Conservation (phyloP, 306 rosid genomes). For the Sechiopsis laciniata region DNA sequence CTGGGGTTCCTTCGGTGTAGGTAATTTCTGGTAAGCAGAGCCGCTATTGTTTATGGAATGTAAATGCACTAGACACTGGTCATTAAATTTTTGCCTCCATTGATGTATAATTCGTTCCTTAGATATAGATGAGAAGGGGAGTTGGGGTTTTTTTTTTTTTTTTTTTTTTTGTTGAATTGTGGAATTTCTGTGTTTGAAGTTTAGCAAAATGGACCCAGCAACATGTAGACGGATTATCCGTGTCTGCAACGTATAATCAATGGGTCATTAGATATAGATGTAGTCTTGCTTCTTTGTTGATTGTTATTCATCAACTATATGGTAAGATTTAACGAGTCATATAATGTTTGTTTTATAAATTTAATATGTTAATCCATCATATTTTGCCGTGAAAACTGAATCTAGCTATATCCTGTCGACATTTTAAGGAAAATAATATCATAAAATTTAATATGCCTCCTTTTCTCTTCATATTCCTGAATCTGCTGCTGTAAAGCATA, state of each 20-base stretch:
- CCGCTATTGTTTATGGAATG: not conserved
- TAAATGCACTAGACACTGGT: not conserved
- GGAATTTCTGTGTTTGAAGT: not conserved
- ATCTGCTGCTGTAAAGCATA: not conserved
- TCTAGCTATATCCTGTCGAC: not conserved
- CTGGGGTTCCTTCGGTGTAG: not conserved
- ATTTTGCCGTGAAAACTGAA: not conserved
- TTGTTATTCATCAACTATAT: not conserved
- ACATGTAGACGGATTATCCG: not conserved
- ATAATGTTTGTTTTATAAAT: not conserved
- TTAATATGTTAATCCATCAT: not conserved
- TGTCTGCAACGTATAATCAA: not conserved
- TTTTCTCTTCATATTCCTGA: not conserved
- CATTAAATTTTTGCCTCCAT: not conserved
- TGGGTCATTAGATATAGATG: not conserved
- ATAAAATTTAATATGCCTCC: not conserved
- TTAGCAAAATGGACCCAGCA: not conserved
- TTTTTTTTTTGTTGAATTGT: not conserved
- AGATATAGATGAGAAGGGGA: not conserved
- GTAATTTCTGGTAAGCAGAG: not conserved
- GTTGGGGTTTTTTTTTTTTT: not conserved
- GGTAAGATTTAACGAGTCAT: not conserved
- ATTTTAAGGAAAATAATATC: not conserved
- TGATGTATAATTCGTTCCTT: not conserved
- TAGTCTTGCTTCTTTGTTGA: not conserved